phyloP scores from a whole-genome alignment of 345 rosid genomes.

The Carallia pectinifolia region DNA sequence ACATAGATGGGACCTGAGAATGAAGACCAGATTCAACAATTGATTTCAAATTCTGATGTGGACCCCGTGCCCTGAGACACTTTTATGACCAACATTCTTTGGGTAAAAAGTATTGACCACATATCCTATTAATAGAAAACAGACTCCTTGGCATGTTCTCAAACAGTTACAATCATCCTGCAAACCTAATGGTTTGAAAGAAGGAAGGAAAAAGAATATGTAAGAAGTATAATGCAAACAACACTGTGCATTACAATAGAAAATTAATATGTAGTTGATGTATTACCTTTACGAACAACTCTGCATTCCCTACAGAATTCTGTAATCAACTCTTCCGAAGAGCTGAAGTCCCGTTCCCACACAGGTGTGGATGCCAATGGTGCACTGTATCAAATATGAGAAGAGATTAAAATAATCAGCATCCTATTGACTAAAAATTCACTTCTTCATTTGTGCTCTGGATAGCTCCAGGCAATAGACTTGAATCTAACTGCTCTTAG shows the following conservation, averaged over 20 bases:
- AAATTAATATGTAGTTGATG: slow-evolving; percentile 5
- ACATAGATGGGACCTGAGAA: background rate
- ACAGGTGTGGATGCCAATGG: slow-evolving; percentile 90
- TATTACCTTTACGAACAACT: slow-evolving; percentile 90
- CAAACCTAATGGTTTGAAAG: background rate
- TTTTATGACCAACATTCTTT: background rate
- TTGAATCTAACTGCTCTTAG: slow-evolving; percentile 7
- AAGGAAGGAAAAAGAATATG: background rate
- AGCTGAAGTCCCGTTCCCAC: slow-evolving; percentile 82
- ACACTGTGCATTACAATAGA: background rate
- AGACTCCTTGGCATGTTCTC: slow-evolving; percentile 8
- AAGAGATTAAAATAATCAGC: slow-evolving; percentile 5
- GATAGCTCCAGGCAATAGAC: slow-evolving; percentile 1
- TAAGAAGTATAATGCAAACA: background rate
- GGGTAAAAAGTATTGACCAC: background rate
- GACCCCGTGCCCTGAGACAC: no score
- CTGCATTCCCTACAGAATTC: slow-evolving; percentile 98
- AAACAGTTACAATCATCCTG: background rate
- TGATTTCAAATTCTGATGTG: no score
- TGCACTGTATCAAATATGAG: slow-evolving; percentile 49
- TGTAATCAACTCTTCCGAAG: slow-evolving; percentile 84
- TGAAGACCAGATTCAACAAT: no score
- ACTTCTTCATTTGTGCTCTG: background rate
- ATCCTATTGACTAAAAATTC: background rate
- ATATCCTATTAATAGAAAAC: slow-evolving; percentile 7